Base-by-base conservation (phyloP, 192 early-diverging fungal genomes). In the Coemansia sp. region DNA sequence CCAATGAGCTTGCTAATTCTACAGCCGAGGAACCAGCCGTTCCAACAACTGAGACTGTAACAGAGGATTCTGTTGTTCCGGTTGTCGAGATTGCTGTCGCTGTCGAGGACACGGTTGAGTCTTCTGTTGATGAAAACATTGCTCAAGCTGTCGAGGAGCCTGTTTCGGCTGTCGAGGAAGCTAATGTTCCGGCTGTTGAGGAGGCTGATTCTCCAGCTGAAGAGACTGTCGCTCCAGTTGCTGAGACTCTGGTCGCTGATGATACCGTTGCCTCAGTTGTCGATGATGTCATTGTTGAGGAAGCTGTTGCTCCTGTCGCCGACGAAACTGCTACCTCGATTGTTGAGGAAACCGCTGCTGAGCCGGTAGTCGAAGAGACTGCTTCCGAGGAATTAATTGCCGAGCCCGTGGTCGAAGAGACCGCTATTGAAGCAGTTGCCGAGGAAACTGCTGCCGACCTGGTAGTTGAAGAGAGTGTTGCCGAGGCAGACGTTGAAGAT, bases 91-190 rank as follows among this genome's bases (percentile, higher is more conserved):
- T 21, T 0, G 60, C 32, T 23, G 24, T 38, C 4, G 3, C 32
- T 53, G 50, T 32, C 6, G 22, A 48, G 29, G 67, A 62, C 14
- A 17, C 66, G 3, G 41, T 29, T 35, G 32, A 35, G 32, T 1
- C 32, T 35, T 27, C 25, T 49, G 59, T 41, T 35, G 32, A 8
- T 35, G 7, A 35, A 35, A 35, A 7, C 32, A 35, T 35, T 6
- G 7, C 32, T 35, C 32, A 6, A 35, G 21, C 3, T 59, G 11
- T 39, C 12, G 57, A 59, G 32, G 41, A 57, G 15, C 24, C 17
- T 5, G 32, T 5, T 19, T 17, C 35, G 10, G 14, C 9, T 35
- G 29, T 23, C 8, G 41, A 21, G 2, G 41, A 43, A 6, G 22
- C 58, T 43, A 12, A 35, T 23, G 21, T 9, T n/a, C 7, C 37